Conservation (phyloP, 805 yeast genomes). For the Saccharomycopsis javanensis region DNA sequence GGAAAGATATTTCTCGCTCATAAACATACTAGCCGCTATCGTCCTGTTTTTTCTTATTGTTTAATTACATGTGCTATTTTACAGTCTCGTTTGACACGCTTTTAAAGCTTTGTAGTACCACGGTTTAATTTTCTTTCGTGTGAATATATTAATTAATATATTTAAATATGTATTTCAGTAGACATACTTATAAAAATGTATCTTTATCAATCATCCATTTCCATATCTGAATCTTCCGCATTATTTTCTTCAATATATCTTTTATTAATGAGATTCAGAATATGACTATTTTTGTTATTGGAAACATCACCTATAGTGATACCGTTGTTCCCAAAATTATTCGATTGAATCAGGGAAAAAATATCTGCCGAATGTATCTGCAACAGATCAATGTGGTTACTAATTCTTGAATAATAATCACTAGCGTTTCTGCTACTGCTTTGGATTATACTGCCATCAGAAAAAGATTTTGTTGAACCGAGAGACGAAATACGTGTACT, state of each 20-base stretch:
- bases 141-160: too few species aligned
- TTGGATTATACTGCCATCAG: background rate
- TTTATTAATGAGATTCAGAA: background rate
- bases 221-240: background rate
- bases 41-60: background rate
- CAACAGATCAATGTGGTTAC: slow-evolving; percentile 2
- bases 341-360: background rate
- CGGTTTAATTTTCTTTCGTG: too few species aligned
- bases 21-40: background rate
- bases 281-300: background rate
- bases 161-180: background rate
- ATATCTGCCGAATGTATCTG: background rate
- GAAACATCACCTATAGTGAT: background rate
- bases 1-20: slow-evolving; percentile 4
- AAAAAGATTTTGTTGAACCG: background rate
- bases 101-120: too few species aligned
- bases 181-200: background rate
- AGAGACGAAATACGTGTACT: slow-evolving; percentile 17
- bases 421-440: slow-evolving; percentile 4
- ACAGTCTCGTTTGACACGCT: too few species aligned
- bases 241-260: background rate
- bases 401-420: slow-evolving; percentile 1
- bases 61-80: background rate
- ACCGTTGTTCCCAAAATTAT: background rate
- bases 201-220: background rate